Conservation (phyloP, 2,329 filamentous ascomycete genomes). For the Xylaria multiplex region DNA sequence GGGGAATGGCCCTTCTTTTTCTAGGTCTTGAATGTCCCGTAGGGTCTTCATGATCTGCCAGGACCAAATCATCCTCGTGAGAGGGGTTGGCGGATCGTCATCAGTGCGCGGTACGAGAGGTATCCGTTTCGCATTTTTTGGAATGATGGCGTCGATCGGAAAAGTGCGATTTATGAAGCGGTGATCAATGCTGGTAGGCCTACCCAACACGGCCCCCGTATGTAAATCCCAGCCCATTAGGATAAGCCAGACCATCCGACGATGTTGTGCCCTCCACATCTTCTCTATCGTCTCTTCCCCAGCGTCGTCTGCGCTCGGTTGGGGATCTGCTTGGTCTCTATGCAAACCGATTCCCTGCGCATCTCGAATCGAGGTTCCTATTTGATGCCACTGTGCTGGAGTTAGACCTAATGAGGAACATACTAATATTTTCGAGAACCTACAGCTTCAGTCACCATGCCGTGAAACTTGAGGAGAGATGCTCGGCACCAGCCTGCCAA, state of each 20-base stretch:
- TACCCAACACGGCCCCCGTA: constrained; percentile 63
- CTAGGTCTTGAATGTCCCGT: constrained; percentile 64
- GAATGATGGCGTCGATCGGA: constrained; percentile 64
- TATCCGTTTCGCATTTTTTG: constrained; percentile 58
- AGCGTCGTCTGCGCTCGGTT: constrained; percentile 55
- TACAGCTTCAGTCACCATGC: constrained; percentile 67
- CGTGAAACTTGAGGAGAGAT: constrained; percentile 67
- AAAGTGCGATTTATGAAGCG: constrained; percentile 58
- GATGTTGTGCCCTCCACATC: constrained; percentile 67
- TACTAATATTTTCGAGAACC: constrained; percentile 38
- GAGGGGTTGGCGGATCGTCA: constrained; percentile 65
- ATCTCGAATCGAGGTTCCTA: constrained; percentile 67
- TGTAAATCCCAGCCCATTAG: constrained; percentile 66
- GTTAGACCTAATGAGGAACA: constrained; percentile 29
- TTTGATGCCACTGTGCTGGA: constrained; percentile 60
- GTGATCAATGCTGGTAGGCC: constrained; percentile 66
- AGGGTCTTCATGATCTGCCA: constrained; percentile 60
- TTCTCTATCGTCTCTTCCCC: constrained; percentile 63
- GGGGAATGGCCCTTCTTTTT: constrained; percentile 65
- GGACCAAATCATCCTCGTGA: constrained; percentile 64
- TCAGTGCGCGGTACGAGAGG: constrained; percentile 60
- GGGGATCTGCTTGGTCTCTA: constrained; percentile 62
- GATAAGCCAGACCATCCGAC: constrained; percentile 66
- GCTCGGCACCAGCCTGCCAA: constrained; percentile 67
- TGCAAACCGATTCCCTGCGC: constrained; percentile 72